Base-by-base conservation (phyloP, 148 eudicot species). In the Nepenthes mirabilis region DNA sequence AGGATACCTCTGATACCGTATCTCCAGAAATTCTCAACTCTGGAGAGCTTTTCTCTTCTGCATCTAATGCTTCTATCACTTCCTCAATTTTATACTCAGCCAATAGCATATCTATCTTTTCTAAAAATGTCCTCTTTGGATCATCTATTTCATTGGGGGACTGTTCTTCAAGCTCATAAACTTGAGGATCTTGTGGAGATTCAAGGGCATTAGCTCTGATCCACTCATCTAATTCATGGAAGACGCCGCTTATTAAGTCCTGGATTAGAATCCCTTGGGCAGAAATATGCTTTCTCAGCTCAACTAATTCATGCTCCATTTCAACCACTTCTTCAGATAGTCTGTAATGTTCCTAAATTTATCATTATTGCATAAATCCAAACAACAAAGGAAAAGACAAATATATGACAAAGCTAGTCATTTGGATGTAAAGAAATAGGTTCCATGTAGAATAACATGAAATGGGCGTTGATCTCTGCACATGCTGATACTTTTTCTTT, bases 311-410 rank as follows among this genome's bases (percentile, higher is more conserved):
- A 65, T 93, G 96, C 60, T 93, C 83, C 81, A 78, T 73, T 79
- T 93, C 98, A 69, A 85, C 87, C 43, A 93, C 98, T 81, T 93
- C 98, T 77, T 93, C 96, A 34, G 94, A 79, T 57, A 93, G 80
- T 59, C 96, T 93, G 67, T 43, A 63, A 71, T n/a, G 52, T 34
- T 11, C 13, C 52, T n/a, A 5, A 6, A 49, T 49, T 49, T 11
- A 49, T 5, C 52, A 49, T 5, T n/a, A 3, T 11, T 11, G 52
- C 52, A 49, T 49, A n/a, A 11, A 49, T 49, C 45, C 45, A 40
- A 40, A 40, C 8, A 40, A 40, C 45, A 40, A 3, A 40, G 8
- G 45, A 40, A 40, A 40, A 40, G 6, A 40, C 45, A 40, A 40
- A 40, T 40, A 40, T 40, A 40, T 23, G 23, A 23, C 23, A 23